Evolutionary conservation across 192 early-diverging fungal genomes (phyloP).

Genomic region (Cetraspora pellucida): DNA sequence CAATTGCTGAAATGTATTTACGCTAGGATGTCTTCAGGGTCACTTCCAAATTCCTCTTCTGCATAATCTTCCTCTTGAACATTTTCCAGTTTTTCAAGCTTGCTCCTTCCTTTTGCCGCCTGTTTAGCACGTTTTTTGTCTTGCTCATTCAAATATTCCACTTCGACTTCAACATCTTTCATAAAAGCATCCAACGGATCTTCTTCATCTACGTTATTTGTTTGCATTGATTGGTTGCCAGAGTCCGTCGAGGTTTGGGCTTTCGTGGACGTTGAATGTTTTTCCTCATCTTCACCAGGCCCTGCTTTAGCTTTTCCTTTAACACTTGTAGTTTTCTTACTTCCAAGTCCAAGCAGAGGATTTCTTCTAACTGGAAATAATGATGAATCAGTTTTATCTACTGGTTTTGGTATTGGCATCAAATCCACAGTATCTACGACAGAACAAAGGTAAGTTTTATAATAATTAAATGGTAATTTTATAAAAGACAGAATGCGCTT

Average conservation of each 20-base stretch:
- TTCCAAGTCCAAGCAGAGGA: constrained; percentile 18
- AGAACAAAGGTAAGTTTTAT: background rate
- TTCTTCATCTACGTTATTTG: constrained; percentile 46
- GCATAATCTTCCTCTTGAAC: constrained; percentile 53
- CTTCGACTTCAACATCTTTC: constrained; percentile 77
- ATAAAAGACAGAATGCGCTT: background rate
- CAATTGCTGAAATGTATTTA: constrained; percentile 33
- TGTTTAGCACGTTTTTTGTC: constrained; percentile 48
- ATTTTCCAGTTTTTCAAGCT: constrained; percentile 22
- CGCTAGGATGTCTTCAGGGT: constrained; percentile 73
- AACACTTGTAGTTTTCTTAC: constrained; percentile 3
- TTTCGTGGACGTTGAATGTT: constrained; percentile 20
- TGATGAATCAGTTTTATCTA: constrained; percentile 12
- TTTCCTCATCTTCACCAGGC: constrained; percentile 21
- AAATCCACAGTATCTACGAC: constrained; percentile 5
- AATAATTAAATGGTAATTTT: background rate
- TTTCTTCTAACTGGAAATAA: constrained; percentile 19
- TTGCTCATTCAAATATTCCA: constrained; percentile 68
- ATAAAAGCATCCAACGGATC: constrained; percentile 88
- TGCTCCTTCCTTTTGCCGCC: constrained; percentile 31
- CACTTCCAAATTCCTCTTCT: constrained; percentile 55
- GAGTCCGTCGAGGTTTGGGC: constrained; percentile 28
- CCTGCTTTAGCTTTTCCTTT: constrained; percentile 17
- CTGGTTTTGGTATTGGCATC: constrained; percentile 18
- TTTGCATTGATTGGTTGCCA: background rate